Base-by-base conservation (phyloP, 2,329 filamentous ascomycete species). In the Hirsutella minnesotensis region DNA sequence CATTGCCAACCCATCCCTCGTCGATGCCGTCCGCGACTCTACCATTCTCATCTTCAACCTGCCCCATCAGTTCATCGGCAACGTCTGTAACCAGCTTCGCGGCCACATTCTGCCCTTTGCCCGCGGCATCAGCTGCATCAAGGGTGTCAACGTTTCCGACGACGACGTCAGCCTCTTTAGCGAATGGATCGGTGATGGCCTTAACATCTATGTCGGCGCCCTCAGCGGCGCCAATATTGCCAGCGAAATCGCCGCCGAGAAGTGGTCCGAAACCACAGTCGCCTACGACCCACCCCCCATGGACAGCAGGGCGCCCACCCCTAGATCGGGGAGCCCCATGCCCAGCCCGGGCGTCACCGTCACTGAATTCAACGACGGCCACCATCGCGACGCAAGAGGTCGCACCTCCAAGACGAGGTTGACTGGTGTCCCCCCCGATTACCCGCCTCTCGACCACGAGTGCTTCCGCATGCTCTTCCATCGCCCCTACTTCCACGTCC, bases 151-250 rank as follows among this genome's bases (percentile, higher is more conserved):
- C 53, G 92, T 98, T 29, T 82, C 84, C 4, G 84, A 90, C 55
- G 80, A 86, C 40, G 86, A 85, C 43, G 81, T 96, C 53, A 81
- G 81, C 55, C 75, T 98, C 43, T 95, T 98, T 69, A 94, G 86
- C 43, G 92, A 98, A 66, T 87, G 83, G 62, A 98, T 98, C 58
- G 89, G 89, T 44, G 80, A 86, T 60, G 82, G 83, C 24, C 73
- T 98, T 18, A 86, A 85, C 48, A 98, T 98, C 61, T 98, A 98
- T 71, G 95, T 89, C 56, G 92, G 92, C 56, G 90, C 92, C 9
- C 75, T 98, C 33, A 94, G 87, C 36, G 92, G 92, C 43, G 92
- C 92, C 55, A 98, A 98, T 69, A 92, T 98, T 56, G 92, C 94
- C 40, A 85, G 76, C 51, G 94, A 98, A 64, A 92, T 98, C 55